phyloP scores from a whole-genome alignment of 2,329 filamentous ascomycete species.

The Colletotrichum theobromicola region DNA sequence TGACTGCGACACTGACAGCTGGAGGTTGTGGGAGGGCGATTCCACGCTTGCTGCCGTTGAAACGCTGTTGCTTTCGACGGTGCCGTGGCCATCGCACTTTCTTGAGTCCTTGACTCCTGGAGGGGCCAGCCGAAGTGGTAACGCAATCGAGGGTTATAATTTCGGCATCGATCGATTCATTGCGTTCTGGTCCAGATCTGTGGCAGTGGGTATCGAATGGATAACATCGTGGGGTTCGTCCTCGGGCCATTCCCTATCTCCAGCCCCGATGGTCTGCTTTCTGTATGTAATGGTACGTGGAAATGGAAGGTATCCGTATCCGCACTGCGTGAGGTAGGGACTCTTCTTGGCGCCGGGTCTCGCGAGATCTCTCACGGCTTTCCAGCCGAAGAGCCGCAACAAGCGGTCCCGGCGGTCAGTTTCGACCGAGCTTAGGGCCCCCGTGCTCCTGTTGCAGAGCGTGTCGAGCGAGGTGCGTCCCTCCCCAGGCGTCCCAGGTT shows the following conservation, averaged over 20 bases:
- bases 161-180: not conserved
- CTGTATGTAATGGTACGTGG: not conserved
- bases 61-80: not conserved
- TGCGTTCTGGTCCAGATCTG: not conserved
- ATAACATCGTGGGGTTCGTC: not conserved
- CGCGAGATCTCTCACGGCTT: not conserved
- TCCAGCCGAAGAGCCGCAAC: constrained; percentile 5
- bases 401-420: not conserved
- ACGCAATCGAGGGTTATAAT: not conserved
- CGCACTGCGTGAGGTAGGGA: not conserved
- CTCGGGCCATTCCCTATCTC: not conserved
- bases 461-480: not conserved
- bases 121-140: not conserved
- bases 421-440: constrained; percentile 2
- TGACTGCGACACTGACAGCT: not conserved
- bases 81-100: not conserved
- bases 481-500: not conserved
- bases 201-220: not conserved
- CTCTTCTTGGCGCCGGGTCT: not conserved
- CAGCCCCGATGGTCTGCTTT: not conserved
- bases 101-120: no score
- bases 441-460: not conserved
- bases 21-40: not conserved
- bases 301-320: not conserved
- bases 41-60: not conserved